Evolutionary conservation across 179 eudicot genomes (phyloP).

Genomic region (Sideroxylon spinosum): DNA sequence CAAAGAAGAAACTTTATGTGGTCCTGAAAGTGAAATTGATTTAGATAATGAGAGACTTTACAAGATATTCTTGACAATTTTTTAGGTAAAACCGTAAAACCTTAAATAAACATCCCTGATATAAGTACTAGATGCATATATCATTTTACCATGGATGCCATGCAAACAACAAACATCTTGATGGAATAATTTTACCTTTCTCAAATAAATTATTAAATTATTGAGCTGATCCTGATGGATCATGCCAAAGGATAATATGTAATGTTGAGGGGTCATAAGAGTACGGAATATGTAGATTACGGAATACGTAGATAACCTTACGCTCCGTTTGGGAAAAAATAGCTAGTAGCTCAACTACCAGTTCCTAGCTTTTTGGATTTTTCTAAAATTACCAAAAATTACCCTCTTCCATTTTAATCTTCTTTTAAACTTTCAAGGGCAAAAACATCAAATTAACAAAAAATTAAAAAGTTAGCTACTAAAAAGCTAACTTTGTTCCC

Average conservation of each 20-base stretch:
- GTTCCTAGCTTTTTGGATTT: too few relatives aligned
- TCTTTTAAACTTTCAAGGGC: too few relatives aligned
- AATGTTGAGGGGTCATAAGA: background rate
- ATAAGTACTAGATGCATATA: background rate
- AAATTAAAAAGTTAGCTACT: too few relatives aligned
- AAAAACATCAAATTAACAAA: too few relatives aligned
- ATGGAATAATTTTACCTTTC: background rate
- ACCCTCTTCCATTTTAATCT: too few relatives aligned
- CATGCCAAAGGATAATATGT: background rate
- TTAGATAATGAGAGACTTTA: background rate
- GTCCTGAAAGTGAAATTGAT: constrained; percentile 45
- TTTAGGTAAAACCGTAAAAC: background rate
- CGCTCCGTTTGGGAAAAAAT: too few relatives aligned
- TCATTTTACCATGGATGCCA: background rate
- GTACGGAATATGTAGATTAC: too few relatives aligned
- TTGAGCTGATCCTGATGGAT: background rate
- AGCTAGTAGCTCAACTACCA: too few relatives aligned
- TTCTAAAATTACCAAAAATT: too few relatives aligned
- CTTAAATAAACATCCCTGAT: background rate
- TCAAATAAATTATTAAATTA: background rate
- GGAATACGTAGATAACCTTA: too few relatives aligned
- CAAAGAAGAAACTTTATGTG: constrained; percentile 67
- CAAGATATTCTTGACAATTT: background rate
- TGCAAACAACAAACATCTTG: background rate
- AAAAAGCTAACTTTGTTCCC: too few relatives aligned